phyloP scores from a whole-genome alignment of 164 flowering plant genomes.

The Tetrastigma voinierianum region DNA sequence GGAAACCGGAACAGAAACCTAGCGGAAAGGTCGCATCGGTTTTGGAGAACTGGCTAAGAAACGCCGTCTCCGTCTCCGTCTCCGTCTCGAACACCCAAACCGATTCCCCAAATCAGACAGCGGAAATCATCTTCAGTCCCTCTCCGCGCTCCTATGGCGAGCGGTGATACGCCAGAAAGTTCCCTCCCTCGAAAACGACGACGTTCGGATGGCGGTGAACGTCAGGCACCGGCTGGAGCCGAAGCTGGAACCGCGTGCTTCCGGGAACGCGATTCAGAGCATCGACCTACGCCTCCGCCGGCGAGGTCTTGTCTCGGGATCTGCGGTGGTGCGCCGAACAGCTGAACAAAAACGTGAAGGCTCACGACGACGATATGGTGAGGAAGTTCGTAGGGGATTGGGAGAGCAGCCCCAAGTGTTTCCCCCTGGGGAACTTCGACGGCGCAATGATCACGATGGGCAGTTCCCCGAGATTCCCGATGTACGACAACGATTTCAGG shows the following conservation, averaged over 20 bases:
- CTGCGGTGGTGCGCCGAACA: conserved; percentile 66
- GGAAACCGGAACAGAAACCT: conserved; percentile 6
- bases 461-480: conserved; percentile 84
- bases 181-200: conserved; percentile 37
- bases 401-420: conserved; percentile 64
- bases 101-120: background rate
- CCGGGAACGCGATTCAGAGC: conserved; percentile 80
- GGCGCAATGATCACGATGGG: conserved; percentile 84
- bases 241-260: conserved; percentile 40
- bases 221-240: conserved; percentile 53
- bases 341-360: conserved; percentile 50
- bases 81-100: conserved; percentile 5
- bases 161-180: conserved; percentile 52
- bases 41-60: conserved; percentile 21
- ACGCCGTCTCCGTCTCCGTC: conserved; percentile 3
- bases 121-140: conserved; percentile 64
- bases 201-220: conserved; percentile 66
- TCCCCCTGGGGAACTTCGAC: conserved; percentile 74
- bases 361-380: conserved; percentile 47
- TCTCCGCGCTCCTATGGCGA: conserved; percentile 57
- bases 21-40: conserved; percentile 17
- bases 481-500: conserved; percentile 92
- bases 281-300: conserved; percentile 52
- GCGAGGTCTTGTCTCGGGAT: conserved; percentile 47
- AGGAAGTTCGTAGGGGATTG: conserved; percentile 54